A percentile compares a stretch with the other conserved stretches of the same genome.
These are phyloP conservation scores for Zostera marina DNA, from an alignment of 116 monocot species.

Conservation along the genomic window DNA sequence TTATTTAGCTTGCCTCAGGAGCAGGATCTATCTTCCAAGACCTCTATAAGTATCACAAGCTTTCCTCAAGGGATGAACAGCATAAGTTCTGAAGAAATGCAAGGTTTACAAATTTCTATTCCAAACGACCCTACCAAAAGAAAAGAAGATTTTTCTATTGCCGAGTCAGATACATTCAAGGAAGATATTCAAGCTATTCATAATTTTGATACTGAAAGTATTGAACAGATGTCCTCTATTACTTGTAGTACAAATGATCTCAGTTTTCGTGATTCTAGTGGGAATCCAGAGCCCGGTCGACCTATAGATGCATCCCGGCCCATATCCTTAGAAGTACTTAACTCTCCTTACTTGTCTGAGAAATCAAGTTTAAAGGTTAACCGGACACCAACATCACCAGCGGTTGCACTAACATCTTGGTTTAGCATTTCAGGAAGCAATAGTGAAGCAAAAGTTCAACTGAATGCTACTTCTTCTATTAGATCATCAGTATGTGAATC, in stretches of 20 bases:
- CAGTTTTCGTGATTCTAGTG: constrained; percentile 23
- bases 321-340: constrained; percentile 21
- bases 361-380: constrained; percentile 41
- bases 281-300: constrained; percentile 14
- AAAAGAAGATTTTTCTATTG: constrained; percentile 9
- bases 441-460: constrained; percentile 33
- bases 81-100: constrained; percentile 46
- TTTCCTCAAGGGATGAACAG: constrained; percentile 65
- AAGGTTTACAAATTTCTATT: constrained; percentile 15
- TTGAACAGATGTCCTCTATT: constrained; percentile 8
- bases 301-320: constrained; percentile 24
- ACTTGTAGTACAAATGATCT: constrained; percentile 16
- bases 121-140: constrained; percentile 11
- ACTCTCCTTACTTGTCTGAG: constrained; percentile 69
- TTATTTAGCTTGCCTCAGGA: constrained; percentile 49
- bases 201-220: constrained; percentile 14
- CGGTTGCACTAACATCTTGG: constrained; percentile 68
- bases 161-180: constrained; percentile 7
- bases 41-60: constrained; percentile 49
- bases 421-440: constrained; percentile 35
- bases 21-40: constrained; percentile 57
- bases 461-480: constrained; percentile 38
- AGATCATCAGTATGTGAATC: constrained; percentile 49
- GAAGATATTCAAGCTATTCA: constrained; percentile 15
- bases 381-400: constrained; percentile 53